phyloP scores from a whole-genome alignment of 768 basidiomycete genomes.

The Tephrocybe sp. region DNA sequence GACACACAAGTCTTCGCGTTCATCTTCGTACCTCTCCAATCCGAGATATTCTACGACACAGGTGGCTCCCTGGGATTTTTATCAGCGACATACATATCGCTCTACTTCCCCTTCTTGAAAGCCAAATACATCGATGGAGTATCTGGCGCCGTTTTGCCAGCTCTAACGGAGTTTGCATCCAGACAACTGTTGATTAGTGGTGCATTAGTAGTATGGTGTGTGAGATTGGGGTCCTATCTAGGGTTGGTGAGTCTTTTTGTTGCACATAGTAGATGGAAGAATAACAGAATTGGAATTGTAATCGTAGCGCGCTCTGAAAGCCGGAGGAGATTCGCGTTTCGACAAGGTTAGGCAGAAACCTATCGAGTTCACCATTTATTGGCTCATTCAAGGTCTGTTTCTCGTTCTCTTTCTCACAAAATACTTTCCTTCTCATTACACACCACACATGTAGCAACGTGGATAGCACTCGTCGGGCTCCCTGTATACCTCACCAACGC shows the following conservation, averaged over 20 bases:
- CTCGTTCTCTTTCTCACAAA: not conserved
- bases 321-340: conserved; percentile 65
- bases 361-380: conserved; percentile 49
- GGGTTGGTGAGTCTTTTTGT: conserved; percentile 28
- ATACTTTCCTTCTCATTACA: not conserved
- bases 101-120: conserved; percentile 60
- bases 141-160: conserved; percentile 33
- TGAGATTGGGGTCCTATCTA: conserved; percentile 62
- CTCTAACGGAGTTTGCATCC: conserved; percentile 48
- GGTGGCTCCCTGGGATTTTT: conserved; percentile 66
- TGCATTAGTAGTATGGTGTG: conserved; percentile 57
- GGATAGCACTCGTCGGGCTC: conserved; percentile 67
- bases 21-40: conserved; percentile 62
- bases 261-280: too few species aligned
- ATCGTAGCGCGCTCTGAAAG: conserved; percentile 44
- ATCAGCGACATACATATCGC: conserved; percentile 53
- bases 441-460: conserved; percentile 46
- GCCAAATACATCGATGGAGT: conserved; percentile 42
- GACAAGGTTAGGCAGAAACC: conserved; percentile 47
- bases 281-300: too few species aligned
- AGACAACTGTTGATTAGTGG: conserved; percentile 59
- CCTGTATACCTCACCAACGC: conserved; percentile 66
- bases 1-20: conserved; percentile 58
- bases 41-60: conserved; percentile 67
- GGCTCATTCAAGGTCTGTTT: conserved; percentile 55